Conservation (phyloP, 352 stramenopile species). For the Pythium vanterpoolii region DNA sequence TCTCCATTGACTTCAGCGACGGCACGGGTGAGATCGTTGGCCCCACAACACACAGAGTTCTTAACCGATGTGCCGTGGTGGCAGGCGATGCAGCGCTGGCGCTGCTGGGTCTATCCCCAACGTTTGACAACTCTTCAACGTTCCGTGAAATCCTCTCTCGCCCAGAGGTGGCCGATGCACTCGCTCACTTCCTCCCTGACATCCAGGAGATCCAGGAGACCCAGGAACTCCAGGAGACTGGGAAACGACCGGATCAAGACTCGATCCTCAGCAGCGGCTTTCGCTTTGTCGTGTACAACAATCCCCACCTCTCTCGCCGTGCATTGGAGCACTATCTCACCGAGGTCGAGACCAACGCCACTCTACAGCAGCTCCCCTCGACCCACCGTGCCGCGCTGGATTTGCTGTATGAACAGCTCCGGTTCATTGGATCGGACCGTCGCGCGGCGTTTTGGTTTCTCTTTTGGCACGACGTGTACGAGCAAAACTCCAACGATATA, state of each 20-base stretch:
- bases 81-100: neutral
- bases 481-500: conserved; percentile 30
- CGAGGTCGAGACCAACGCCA: conserved; percentile 25
- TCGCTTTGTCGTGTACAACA: conserved; percentile 48
- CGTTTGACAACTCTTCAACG: neutral
- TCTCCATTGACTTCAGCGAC: conserved; percentile 6
- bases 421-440: conserved; percentile 29
- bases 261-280: conserved; percentile 36
- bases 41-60: neutral
- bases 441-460: conserved; percentile 37
- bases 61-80: neutral
- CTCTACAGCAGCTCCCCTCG: conserved; percentile 16
- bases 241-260: conserved; percentile 18
- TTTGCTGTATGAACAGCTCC: conserved; percentile 28
- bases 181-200: neutral
- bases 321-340: conserved; percentile 29
- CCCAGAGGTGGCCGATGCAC: neutral
- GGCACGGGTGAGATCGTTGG: neutral
- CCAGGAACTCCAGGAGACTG: conserved; percentile 12
- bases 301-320: conserved; percentile 22
- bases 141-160: neutral
- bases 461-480: conserved; percentile 46
- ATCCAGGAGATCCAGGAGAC: neutral
- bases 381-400: conserved; percentile 27
- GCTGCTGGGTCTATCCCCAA: neutral